Conservation (phyloP, 2,329 filamentous ascomycete genomes). For the Neophaeococcomyces mojaviensis region DNA sequence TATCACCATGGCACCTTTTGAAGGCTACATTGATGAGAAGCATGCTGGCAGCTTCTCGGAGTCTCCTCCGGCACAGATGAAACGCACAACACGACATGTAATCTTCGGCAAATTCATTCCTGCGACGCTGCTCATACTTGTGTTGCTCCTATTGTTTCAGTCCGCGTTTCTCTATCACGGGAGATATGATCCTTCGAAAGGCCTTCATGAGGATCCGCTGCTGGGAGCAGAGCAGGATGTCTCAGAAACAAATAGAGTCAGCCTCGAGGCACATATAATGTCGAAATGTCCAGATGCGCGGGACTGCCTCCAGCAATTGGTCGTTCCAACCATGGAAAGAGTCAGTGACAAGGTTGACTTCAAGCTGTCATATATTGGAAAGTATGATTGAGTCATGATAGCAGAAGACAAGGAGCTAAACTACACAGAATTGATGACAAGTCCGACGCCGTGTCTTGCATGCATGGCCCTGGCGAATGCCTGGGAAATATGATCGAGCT, state of each 20-base stretch:
- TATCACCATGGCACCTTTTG: no score
- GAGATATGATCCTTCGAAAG: slow-evolving; percentile 12
- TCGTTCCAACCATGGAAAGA: slow-evolving; percentile 79
- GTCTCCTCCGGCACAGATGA: background rate
- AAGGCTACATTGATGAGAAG: no score
- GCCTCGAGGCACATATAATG: slow-evolving; percentile 92
- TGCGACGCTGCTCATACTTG: slow-evolving; percentile 16
- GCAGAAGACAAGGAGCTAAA: slow-evolving; percentile 9
- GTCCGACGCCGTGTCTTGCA: slow-evolving; percentile 79
- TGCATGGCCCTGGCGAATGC: slow-evolving; percentile 82
- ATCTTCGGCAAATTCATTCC: slow-evolving; percentile 13
- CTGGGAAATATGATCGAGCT: slow-evolving; percentile 92
- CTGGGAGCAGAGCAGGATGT: background rate
- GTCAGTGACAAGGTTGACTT: slow-evolving; percentile 83
- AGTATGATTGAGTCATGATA: slow-evolving; percentile 39
- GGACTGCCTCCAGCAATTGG: slow-evolving; percentile 70
- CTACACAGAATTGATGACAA: slow-evolving; percentile 51
- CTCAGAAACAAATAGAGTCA: slow-evolving; percentile 42
- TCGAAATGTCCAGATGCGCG: slow-evolving; percentile 90
- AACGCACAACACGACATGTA: background rate
- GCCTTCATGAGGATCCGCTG: background rate
- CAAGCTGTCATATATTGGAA: slow-evolving; percentile 80
- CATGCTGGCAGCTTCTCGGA: background rate
- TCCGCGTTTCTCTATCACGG: slow-evolving; percentile 17
- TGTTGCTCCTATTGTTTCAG: slow-evolving; percentile 13